Percentiles rank a stretch among this genome's conserved stretches.
Conservation (phyloP, 805 yeast species). For the Pichia scutulata region DNA sequence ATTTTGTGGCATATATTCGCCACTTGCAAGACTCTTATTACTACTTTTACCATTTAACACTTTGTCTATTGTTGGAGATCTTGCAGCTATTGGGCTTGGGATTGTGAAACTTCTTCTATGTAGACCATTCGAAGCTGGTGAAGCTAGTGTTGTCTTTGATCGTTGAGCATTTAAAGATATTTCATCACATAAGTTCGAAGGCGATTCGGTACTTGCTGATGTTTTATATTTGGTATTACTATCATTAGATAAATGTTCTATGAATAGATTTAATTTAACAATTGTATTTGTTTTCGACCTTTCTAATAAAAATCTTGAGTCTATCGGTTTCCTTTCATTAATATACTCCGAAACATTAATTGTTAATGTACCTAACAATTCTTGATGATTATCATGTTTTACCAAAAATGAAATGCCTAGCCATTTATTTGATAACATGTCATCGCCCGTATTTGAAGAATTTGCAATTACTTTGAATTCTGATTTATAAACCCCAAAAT, state of each 20-base stretch:
- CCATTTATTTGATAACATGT: conserved; percentile 36
- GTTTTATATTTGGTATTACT: not conserved
- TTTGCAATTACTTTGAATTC: conserved; percentile 36
- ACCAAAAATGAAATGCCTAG: conserved; percentile 32
- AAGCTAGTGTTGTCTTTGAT: not conserved
- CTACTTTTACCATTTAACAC: not conserved
- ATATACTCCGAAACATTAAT: conserved; percentile 70
- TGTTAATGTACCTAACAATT: conserved; percentile 56
- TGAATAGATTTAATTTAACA: conserved; percentile 46
- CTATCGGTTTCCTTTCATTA: conserved; percentile 40
- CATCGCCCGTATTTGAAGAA: conserved; percentile 24
- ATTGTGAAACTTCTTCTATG: not conserved
- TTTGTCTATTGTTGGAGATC: not conserved
- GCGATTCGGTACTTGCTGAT: not conserved
- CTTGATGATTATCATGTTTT: conserved; percentile 30
- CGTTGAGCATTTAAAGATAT: not conserved
- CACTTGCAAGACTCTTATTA: not conserved
- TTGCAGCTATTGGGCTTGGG: not conserved
- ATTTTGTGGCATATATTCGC: not conserved
- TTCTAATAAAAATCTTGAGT: conserved; percentile 61
- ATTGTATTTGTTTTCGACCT: conserved; percentile 80
- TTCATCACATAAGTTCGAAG: not conserved
- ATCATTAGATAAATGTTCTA: conserved; percentile 12
- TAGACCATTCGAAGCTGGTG: not conserved
- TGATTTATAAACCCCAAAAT: conserved; percentile 15